These are phyloP conservation scores for Trametes cingulata DNA, from an alignment of 768 basidiomycete species.

Conservation along the genomic window DNA sequence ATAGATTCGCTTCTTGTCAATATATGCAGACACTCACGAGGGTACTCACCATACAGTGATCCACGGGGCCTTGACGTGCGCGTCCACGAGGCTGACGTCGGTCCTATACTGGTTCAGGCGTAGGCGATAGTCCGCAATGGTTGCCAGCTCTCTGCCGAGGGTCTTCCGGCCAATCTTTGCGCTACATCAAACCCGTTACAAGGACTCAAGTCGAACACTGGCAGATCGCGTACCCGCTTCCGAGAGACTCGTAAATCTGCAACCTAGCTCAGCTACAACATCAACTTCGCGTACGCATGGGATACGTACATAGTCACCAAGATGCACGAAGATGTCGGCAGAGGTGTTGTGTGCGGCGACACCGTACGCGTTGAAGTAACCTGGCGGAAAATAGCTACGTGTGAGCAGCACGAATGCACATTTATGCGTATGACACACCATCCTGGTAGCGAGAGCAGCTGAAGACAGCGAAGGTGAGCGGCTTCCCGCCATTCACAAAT, in stretches of 20 bases:
- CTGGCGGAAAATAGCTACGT: constrained; percentile 31
- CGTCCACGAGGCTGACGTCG: constrained; percentile 47
- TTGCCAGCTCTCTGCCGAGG: constrained; percentile 55
- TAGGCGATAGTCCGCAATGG: constrained; percentile 56
- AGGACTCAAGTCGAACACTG: not conserved
- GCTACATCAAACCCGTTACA: constrained; percentile 26
- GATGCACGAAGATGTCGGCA: constrained; percentile 55
- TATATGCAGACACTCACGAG: not conserved
- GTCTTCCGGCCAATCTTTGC: constrained; percentile 50
- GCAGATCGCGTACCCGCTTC: constrained; percentile 28
- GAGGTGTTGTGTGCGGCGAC: constrained; percentile 53
- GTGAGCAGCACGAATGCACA: not conserved
- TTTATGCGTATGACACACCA: constrained; percentile 32
- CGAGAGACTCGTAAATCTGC: constrained; percentile 52
- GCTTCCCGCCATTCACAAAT: constrained; percentile 52
- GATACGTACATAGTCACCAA: constrained; percentile 57
- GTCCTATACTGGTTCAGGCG: constrained; percentile 54
- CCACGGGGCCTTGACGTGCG: constrained; percentile 55
- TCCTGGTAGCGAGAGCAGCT: constrained; percentile 58
- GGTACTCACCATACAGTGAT: constrained; percentile 51
- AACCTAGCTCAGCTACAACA: not conserved
- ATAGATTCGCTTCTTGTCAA: not conserved
- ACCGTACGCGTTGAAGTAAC: constrained; percentile 64
- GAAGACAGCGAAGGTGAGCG: constrained; percentile 56
- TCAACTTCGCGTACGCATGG: not conserved